Percentiles rank a stretch among this genome's conserved stretches.
phyloP scores from a whole-genome alignment of 441 rosid genomes.

The Monsonia emarginata region DNA sequence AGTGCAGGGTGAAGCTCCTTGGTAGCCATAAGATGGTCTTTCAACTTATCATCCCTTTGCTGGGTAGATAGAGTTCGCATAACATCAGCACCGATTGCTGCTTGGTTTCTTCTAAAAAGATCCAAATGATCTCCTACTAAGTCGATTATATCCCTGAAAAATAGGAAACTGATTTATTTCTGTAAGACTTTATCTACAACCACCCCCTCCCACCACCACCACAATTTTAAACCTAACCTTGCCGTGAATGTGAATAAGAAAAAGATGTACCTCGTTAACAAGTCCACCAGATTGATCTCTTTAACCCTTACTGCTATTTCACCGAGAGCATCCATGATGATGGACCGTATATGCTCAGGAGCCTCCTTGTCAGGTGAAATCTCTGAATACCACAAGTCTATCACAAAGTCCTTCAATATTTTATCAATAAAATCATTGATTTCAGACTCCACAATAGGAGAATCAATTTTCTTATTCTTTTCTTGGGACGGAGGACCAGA shows the following conservation, averaged over 20 bases:
- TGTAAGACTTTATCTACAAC: too few species aligned
- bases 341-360: conserved; percentile 71
- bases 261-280: conserved; percentile 60
- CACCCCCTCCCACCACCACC: too few species aligned
- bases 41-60: conserved; percentile 89
- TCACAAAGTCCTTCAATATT: conserved; percentile 73
- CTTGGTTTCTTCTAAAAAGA: conserved; percentile 84
- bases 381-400: conserved; percentile 80
- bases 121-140: conserved; percentile 87
- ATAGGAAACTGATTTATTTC: conserved; percentile 8
- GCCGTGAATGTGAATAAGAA: neutral
- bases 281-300: conserved; percentile 71
- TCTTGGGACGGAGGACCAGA: conserved; percentile 38
- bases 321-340: conserved; percentile 83
- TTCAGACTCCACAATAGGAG: conserved; percentile 76
- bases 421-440: conserved; percentile 61
- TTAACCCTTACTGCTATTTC: conserved; percentile 80
- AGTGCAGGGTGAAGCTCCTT: conserved; percentile 93
- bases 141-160: conserved; percentile 83
- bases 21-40: conserved; percentile 71
- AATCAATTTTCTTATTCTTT: conserved; percentile 82
- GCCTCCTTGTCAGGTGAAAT: conserved; percentile 85
- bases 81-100: conserved; percentile 77
- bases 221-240: conserved; percentile 1
- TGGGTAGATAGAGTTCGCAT: conserved; percentile 81